phyloP scores from a whole-genome alignment of 345 rosid species.

The Lepidium sativum region DNA sequence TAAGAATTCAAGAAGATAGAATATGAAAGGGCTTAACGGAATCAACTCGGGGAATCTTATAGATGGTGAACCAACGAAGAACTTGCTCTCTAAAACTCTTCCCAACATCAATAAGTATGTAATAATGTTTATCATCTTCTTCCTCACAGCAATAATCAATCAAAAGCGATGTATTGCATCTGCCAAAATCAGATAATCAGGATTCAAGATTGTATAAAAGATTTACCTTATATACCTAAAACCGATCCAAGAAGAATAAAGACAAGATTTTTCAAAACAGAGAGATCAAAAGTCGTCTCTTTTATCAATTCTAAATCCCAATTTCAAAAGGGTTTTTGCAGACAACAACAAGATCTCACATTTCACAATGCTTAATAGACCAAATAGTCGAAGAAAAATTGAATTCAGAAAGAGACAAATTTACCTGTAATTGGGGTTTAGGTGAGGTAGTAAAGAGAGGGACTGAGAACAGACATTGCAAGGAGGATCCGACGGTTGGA shows the following conservation, averaged over 20 bases:
- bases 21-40: conserved; percentile 45
- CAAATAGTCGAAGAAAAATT: not conserved
- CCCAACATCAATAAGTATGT: conserved; percentile 83
- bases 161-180: conserved; percentile 93
- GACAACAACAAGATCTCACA: not conserved
- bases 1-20: not conserved
- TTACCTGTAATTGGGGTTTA: conserved; percentile 85
- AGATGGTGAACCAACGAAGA: conserved; percentile 86
- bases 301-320: not conserved
- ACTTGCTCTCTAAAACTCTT: conserved; percentile 95
- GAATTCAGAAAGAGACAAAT: not conserved
- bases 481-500: conserved; percentile 87
- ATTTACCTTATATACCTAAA: not conserved
- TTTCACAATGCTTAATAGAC: not conserved
- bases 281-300: not conserved
- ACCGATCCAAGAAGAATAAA: not conserved
- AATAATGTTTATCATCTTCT: conserved; percentile 45
- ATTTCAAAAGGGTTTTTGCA: not conserved
- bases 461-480: conserved; percentile 70
- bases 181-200: conserved; percentile 27
- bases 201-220: not conserved
- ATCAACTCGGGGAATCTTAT: conserved; percentile 72
- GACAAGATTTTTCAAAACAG: not conserved
- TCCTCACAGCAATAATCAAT: conserved; percentile 52
- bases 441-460: conserved; percentile 55